Conservation (phyloP, 345 rosid species). For the Angophora floribunda region DNA sequence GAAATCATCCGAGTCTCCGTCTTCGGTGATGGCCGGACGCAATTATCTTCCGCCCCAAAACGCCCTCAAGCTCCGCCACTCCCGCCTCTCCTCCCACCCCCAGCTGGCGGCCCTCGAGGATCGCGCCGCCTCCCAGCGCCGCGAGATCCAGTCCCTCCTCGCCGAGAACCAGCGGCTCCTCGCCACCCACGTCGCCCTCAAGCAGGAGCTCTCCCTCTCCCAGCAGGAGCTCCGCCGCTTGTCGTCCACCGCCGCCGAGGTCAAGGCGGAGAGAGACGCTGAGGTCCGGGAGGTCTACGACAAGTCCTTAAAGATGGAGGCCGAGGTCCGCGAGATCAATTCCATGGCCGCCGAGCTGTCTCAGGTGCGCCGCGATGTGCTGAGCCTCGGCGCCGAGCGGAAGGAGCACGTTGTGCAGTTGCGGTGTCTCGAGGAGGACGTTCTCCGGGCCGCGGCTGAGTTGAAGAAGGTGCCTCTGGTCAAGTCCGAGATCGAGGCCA, state of each 20-base stretch:
- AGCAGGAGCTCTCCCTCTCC: conserved; percentile 51
- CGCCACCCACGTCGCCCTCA: conserved; percentile 52
- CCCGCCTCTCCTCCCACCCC: neutral
- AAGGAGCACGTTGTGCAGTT: conserved; percentile 34
- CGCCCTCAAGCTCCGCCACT: neutral
- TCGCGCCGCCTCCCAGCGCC: conserved; percentile 53
- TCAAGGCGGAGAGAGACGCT: conserved; percentile 54
- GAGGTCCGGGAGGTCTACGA: conserved; percentile 62
- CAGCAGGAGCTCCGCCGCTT: conserved; percentile 45
- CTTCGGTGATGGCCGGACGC: conserved; percentile 6
- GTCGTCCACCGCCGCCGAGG: conserved; percentile 27
- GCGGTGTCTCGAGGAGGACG: conserved; percentile 23
- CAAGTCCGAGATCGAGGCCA: conserved; percentile 42
- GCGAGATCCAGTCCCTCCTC: conserved; percentile 66
- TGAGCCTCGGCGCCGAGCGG: conserved; percentile 22
- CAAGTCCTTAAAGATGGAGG: conserved; percentile 54
- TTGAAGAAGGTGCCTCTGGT: conserved; percentile 21
- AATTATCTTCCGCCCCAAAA: neutral
- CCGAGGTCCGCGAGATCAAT: conserved; percentile 46
- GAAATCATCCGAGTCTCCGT: no score
- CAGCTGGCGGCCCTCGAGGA: conserved; percentile 51
- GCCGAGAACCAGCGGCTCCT: conserved; percentile 57
- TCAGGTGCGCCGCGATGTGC: conserved; percentile 43
- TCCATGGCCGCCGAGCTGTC: conserved; percentile 43
- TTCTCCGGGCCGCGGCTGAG: conserved; percentile 38